Evolutionary conservation across 2,329 filamentous ascomycete genomes (phyloP).

Genomic region (Aspergillus sojae): DNA sequence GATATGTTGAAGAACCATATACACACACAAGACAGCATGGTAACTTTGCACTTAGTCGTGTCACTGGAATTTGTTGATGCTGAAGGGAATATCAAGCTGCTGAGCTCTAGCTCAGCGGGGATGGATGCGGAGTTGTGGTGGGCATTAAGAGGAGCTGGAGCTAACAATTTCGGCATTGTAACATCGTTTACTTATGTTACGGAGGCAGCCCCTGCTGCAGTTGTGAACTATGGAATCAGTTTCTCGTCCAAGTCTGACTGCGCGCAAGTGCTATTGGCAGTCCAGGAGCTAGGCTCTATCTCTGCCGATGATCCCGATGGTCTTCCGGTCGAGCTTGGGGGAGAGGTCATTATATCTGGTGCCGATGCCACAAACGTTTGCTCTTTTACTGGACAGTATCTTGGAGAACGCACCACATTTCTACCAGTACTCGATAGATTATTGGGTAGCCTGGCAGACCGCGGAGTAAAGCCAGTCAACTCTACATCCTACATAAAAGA

Average conservation of each 20-base stretch:
- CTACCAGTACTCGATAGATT: not conserved
- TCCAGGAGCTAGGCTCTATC: constrained; percentile 6
- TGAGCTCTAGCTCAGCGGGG: constrained; percentile 1
- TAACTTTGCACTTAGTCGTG: not conserved
- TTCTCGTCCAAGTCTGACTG: constrained; percentile 9
- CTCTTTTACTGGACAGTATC: constrained; percentile 1
- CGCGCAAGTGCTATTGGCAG: constrained; percentile 4
- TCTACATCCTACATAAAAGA: not conserved
- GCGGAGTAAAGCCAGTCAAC: not conserved
- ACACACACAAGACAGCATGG: not conserved
- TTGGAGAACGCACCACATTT: constrained; percentile 1
- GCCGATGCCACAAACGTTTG: not conserved
- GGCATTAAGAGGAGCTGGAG: constrained; percentile 11
- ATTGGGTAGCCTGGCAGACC: not conserved
- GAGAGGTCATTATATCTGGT: not conserved
- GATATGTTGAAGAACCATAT: not conserved
- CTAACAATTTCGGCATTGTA: constrained; percentile 13
- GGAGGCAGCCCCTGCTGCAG: constrained; percentile 5
- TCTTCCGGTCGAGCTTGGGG: constrained; percentile 3
- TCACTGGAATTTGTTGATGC: constrained; percentile 6
- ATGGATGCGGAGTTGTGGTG: constrained; percentile 10
- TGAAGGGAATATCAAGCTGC: not conserved
- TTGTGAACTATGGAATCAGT: constrained; percentile 9
- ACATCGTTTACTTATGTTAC: constrained; percentile 9
- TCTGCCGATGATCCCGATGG: not conserved